phyloP scores from a whole-genome alignment of 305 asterid genomes.

The Withania somnifera region DNA sequence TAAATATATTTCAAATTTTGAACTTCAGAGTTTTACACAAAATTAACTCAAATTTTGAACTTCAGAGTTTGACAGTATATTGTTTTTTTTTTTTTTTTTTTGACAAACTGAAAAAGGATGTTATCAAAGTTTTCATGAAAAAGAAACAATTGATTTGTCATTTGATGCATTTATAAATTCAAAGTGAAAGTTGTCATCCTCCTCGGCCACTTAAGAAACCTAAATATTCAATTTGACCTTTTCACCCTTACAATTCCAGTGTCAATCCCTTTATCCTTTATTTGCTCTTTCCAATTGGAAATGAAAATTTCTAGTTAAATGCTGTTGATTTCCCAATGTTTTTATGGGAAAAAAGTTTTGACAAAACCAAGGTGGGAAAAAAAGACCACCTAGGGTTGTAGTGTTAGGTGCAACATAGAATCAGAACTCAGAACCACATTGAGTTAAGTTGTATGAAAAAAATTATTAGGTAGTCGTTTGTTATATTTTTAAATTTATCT shows the following conservation, averaged over 20 bases:
- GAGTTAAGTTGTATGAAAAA: neutral
- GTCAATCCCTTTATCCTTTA: neutral
- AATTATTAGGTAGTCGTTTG: too few species aligned
- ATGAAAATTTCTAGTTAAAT: neutral
- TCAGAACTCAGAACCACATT: neutral
- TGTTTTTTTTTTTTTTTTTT: neutral
- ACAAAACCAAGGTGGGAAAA: neutral
- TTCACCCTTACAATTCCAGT: neutral
- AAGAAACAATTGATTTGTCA: too few species aligned
- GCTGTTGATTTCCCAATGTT: conserved; percentile 1
- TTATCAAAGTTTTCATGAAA: neutral
- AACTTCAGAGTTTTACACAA: too few species aligned
- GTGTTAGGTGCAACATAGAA: neutral
- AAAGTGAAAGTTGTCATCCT: neutral
- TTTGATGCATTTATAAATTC: neutral
- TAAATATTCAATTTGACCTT: neutral
- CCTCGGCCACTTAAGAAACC: neutral
- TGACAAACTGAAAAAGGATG: neutral
- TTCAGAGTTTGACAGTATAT: too few species aligned
- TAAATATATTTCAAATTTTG: too few species aligned
- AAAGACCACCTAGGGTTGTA: neutral
- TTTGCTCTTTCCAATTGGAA: neutral
- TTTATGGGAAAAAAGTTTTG: neutral
- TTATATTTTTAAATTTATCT: too few species aligned
- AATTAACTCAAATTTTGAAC: too few species aligned